phyloP scores from a whole-genome alignment of 306 rosid species.

The Cercis canadensis region DNA sequence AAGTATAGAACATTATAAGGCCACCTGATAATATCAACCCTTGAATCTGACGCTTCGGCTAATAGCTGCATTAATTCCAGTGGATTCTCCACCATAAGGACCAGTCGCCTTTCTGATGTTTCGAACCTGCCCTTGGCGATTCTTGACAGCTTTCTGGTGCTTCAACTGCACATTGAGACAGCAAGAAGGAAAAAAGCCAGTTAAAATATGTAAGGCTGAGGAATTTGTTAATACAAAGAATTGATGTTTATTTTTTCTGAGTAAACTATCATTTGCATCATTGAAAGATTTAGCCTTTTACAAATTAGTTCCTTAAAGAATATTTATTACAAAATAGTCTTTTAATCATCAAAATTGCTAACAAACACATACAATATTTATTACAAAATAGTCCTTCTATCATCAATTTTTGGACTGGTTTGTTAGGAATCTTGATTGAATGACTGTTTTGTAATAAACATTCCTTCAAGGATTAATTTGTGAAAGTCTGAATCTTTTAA shows the following conservation, averaged over 20 bases:
- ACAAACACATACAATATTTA: no score
- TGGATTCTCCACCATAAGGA: slow-evolving; percentile 75
- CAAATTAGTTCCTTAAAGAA: no score
- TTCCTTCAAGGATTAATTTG: no score
- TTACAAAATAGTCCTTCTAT: no score
- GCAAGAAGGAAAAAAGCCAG: background rate
- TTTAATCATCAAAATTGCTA: no score
- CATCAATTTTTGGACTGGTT: no score
- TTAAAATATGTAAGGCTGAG: slow-evolving; percentile 4
- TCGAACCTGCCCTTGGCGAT: slow-evolving; percentile 75
- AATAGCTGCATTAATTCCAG: slow-evolving; percentile 75
- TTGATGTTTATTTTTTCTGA: background rate
- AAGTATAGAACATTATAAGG: background rate
- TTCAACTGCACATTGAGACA: slow-evolving; percentile 58
- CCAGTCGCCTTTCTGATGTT: slow-evolving; percentile 54
- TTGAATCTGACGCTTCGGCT: slow-evolving; percentile 79
- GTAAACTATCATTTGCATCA: no score
- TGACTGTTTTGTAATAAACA: no score
- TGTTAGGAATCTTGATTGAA: no score
- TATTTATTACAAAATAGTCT: no score
- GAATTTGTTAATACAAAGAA: background rate
- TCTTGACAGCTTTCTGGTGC: slow-evolving; percentile 68
- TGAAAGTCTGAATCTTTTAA: no score
- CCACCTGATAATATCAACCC: slow-evolving; percentile 37
- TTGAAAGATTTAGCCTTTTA: no score